Evolutionary conservation across 1,284 basidiomycete genomes (phyloP), one percentile per base, ranked within the genome.

Genomic region (Naganishia sp.): DNA sequence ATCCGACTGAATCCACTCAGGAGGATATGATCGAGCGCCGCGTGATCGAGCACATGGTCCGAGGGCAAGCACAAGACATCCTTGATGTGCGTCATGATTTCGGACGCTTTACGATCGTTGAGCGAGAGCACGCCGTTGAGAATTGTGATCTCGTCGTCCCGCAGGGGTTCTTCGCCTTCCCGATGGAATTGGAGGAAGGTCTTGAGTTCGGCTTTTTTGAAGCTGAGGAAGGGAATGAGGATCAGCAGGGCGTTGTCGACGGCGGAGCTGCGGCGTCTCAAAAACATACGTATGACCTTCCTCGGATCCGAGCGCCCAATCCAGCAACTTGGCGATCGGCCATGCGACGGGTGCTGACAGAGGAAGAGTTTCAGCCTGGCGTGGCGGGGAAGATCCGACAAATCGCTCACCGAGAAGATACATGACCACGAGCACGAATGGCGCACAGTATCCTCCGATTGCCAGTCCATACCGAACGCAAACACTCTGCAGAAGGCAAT

Each of bases 401-500:
- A 6, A 39, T 39, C 13, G 35, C 35, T 39, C 70, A 89, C 67
- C 89, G 73, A 92, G 77, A 6, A 84, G 75, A 76, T 86, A 88
- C 55, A 93, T 88, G 50, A 93, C 78, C 31, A 83, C 76, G 49
- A 83, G 85, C 1, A 92, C 90, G 68, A 91, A 83, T 0, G 88
- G 86, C 0, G 91, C 92, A 83, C 93, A 92, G 72, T 89, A 90
- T 1, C 94, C 94, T 35, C 94, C 94, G 61, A 97, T 87, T 67
- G 89, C 88, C 2, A 97, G 84, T 28, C 94, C 94, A 81, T 95
- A 90, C 18, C 94, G 87, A 13, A 93, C 94, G 77, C 92, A 97
- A 7, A 94, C 81, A 11, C 87, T 89, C 79, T 92, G 87, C 0
- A 10, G 5, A 21, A 9, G 9, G 31, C 25, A 41, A 43, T 25